Percentiles rank a stretch among this genome's conserved stretches.
Evolutionary conservation across 2,329 filamentous ascomycete genomes (phyloP).

Genomic region (Periconia sp.): DNA sequence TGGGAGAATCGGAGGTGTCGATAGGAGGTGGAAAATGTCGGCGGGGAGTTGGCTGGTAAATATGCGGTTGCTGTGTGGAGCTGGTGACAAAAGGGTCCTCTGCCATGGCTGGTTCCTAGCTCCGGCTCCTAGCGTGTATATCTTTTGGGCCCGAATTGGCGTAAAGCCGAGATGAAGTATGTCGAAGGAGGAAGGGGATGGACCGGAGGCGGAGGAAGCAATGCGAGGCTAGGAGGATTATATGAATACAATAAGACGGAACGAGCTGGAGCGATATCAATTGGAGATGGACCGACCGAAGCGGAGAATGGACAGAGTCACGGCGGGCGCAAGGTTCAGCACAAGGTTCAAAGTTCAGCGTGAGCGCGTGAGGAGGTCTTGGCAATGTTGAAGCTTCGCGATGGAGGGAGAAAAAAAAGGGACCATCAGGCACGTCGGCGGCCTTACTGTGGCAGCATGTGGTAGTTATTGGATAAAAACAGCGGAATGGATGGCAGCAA

Average conservation of each 20-base stretch:
- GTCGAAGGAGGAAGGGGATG: background rate
- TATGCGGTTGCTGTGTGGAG: conserved; percentile 29
- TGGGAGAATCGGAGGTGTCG: conserved; percentile 29
- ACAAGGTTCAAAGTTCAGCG: background rate
- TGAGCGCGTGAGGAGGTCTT: background rate
- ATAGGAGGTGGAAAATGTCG: conserved; percentile 30
- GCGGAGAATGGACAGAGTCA: background rate
- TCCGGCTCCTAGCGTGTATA: background rate
- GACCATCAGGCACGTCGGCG: background rate
- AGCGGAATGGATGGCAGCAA: background rate
- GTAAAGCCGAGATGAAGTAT: background rate
- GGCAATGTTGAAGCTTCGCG: background rate
- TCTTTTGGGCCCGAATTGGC: background rate
- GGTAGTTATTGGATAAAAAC: too few relatives aligned
- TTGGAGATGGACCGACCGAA: background rate
- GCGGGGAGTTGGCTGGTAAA: conserved; percentile 43
- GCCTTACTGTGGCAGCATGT: too few relatives aligned
- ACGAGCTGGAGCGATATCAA: background rate
- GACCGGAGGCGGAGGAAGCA: background rate
- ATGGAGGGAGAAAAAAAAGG: background rate
- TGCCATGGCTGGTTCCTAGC: conserved; percentile 21
- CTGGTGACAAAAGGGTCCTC: conserved; percentile 27
- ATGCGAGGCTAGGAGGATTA: background rate
- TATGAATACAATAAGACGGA: background rate
- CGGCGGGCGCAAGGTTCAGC: background rate